A percentile compares a stretch with the other conserved stretches of the same genome.
phyloP scores from a whole-genome alignment of 2,329 filamentous ascomycete genomes.

The Alternaria alternata region DNA sequence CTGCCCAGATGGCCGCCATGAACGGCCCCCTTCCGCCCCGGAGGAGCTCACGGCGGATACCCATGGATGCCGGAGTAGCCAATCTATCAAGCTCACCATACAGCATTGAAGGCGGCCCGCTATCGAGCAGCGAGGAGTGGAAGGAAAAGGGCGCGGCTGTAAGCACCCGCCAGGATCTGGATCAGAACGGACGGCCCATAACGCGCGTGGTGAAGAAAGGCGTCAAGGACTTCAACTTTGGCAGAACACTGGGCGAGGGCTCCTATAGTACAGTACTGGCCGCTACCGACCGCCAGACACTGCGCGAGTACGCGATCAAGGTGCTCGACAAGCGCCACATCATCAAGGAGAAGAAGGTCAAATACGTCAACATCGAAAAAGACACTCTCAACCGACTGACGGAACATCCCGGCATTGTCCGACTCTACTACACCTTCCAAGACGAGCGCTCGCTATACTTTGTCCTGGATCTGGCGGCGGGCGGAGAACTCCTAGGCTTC shows the following conservation, averaged over 20 bases:
- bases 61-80: constrained; percentile 55
- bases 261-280: constrained; percentile 97
- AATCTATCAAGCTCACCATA: constrained; percentile 56
- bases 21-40: constrained; percentile 75
- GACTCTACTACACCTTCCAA: constrained; percentile 98
- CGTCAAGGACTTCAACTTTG: constrained; percentile 95
- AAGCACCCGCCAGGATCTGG: constrained; percentile 80
- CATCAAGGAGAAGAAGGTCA: constrained; percentile 99
- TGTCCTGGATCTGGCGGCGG: constrained; percentile 90
- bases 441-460: constrained; percentile 97
- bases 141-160: constrained; percentile 93
- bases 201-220: constrained; percentile 92
- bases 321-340: constrained; percentile 98
- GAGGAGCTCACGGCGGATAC: constrained; percentile 76
- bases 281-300: constrained; percentile 89
- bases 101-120: constrained; percentile 64
- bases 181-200: constrained; percentile 82
- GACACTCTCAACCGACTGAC: constrained; percentile 95
- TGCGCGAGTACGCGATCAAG: constrained; percentile 98
- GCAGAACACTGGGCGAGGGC: constrained; percentile 87
- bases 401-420: constrained; percentile 94
- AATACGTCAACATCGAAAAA: constrained; percentile 99
- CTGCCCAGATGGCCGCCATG: constrained; percentile 61
- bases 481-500: constrained; percentile 89
- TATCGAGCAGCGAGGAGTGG: constrained; percentile 86